Evolutionary conservation across 805 yeast genomes (phyloP).

Genomic region (Spathaspora sp.): DNA sequence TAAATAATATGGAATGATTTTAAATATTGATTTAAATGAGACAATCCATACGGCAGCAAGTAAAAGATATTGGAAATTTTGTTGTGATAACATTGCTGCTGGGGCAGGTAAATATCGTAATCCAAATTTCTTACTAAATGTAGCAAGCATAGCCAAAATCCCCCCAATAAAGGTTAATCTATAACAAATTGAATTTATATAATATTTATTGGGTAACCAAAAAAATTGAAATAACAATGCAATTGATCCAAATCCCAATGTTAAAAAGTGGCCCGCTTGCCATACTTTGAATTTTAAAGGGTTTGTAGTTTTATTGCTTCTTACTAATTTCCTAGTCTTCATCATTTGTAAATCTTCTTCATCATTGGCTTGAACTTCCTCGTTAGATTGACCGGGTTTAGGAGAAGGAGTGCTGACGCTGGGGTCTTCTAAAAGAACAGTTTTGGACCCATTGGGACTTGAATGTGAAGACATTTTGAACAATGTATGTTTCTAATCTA

Average conservation of each 20-base stretch:
- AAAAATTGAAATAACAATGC: slow-evolving; percentile 34
- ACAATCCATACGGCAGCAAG: slow-evolving; percentile 58
- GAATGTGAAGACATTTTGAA: not conserved
- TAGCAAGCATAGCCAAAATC: slow-evolving; percentile 45
- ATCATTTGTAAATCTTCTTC: slow-evolving; percentile 11
- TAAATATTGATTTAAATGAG: slow-evolving; percentile 62
- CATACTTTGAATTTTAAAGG: slow-evolving; percentile 48
- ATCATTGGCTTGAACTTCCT: not conserved
- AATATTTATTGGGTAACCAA: slow-evolving; percentile 35
- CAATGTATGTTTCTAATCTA: too few species aligned
- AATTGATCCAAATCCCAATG: slow-evolving; percentile 44
- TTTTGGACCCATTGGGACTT: not conserved
- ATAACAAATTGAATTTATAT: slow-evolving; percentile 50
- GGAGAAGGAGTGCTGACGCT: not conserved
- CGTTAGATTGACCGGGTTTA: not conserved
- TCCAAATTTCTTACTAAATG: slow-evolving; percentile 59
- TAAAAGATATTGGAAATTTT: slow-evolving; percentile 67
- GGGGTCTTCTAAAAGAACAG: not conserved
- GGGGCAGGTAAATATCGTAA: slow-evolving; percentile 55
- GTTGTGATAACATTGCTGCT: slow-evolving; percentile 63
- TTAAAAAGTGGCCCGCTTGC: slow-evolving; percentile 52
- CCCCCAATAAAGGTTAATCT: slow-evolving; percentile 57
- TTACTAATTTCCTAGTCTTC: slow-evolving; percentile 26
- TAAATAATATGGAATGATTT: slow-evolving; percentile 56
- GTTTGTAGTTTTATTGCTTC: slow-evolving; percentile 22